Evolutionary conservation across 2,329 filamentous ascomycete species (phyloP), one percentile per base, ranked within the genome.

Genomic region (Fusarium sp.): DNA sequence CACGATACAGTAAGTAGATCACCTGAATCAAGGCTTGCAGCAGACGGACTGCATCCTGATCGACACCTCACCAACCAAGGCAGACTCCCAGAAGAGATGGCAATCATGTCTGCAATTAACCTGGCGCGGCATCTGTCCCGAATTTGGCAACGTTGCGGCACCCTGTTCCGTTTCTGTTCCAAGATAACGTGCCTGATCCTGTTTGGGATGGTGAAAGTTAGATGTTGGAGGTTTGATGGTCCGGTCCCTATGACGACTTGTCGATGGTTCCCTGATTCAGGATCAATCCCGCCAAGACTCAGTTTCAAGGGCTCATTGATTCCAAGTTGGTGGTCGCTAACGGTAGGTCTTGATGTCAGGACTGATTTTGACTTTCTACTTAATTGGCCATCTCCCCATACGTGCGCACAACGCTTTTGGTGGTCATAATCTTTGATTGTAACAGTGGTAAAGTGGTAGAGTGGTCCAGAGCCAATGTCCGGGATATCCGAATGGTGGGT

Each of bases 401-500:
- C 28, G 39, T 48, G 30, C 22, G 30, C 22, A 58, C 26, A 41
- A 30, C 53, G 28, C 20, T 30, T n/a, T 30, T 30, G 20, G 39
- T 39, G 42, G 28, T 32, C 35, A 63, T 47, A 47, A 39, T 63
- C 20, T 39, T 38, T 28, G 17, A 48, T 50, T 36, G 15, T 32
- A 45, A 36, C 22, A 20, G 39, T 44, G 61, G 62, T 62, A 66
- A 54, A 67, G 26, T 63, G 61, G 62, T 62, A 66, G 48, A 67
- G 26, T 63, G 44, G 44, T 42, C 44, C 32, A 39, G 54, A 53
- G 53, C 51, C 38, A 54, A 63, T 53, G 41, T 61, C 72, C 72
- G 72, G 69, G 18, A 57, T 60, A 74, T 75, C 72, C 72, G 72
- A 73, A 50, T 24, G 42, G 59, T 74, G 68, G 71, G 65, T 74